These are phyloP conservation scores for Symbiodinium natans DNA, from an alignment of 73 alveolate genomes.

Conservation along the genomic window DNA sequence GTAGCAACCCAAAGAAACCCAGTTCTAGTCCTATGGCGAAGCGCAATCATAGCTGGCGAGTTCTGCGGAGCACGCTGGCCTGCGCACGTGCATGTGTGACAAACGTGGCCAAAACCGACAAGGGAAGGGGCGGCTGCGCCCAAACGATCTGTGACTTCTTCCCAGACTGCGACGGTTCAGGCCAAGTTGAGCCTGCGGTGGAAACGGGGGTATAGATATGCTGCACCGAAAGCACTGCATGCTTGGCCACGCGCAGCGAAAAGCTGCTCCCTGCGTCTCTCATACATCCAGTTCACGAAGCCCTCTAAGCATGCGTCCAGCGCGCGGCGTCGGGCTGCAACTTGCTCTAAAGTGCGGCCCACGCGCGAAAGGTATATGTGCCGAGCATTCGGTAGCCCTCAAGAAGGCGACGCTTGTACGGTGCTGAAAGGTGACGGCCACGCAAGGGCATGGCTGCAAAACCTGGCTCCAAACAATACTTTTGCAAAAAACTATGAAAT, in stretches of 20 bases:
- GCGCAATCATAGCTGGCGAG: neutral
- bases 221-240: neutral
- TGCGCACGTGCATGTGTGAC: neutral
- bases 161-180: neutral
- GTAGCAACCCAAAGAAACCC: neutral
- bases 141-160: neutral
- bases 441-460: neutral
- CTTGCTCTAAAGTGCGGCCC: neutral
- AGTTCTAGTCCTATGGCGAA: neutral
- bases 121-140: neutral
- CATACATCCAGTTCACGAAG: neutral
- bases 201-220: neutral
- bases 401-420: neutral
- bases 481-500: neutral
- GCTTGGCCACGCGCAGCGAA: neutral
- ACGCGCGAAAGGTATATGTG: neutral
- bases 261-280: neutral
- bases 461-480: neutral
- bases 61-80: neutral
- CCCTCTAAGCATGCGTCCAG: neutral
- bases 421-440: neutral
- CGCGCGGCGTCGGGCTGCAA: neutral
- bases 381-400: neutral
- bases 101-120: neutral
- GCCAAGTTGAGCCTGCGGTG: neutral